Percentiles rank a stretch among this genome's conserved stretches.
Conservation (phyloP, 352 stramenopile species). For the Phytophthora sp. region DNA sequence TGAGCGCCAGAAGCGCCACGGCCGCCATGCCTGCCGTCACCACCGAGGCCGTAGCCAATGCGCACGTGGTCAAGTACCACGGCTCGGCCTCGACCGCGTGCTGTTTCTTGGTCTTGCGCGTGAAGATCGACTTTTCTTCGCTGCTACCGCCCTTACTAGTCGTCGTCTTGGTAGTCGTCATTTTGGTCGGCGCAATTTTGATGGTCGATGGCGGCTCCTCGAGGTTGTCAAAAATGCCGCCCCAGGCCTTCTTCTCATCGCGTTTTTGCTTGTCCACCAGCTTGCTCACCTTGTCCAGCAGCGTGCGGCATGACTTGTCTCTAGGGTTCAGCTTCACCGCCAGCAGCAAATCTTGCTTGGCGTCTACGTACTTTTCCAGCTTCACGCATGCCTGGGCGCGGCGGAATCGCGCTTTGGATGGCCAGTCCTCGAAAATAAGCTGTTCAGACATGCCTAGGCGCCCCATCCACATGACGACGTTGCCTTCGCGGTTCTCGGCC, state of each 20-base stretch:
- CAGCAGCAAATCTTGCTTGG: slow-evolving; percentile 79
- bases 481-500: slow-evolving; percentile 75
- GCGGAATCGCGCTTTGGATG: slow-evolving; percentile 85
- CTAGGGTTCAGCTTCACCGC: slow-evolving; percentile 82
- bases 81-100: slow-evolving; percentile 31
- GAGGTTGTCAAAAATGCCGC: slow-evolving; percentile 76
- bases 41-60: slow-evolving; percentile 67
- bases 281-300: slow-evolving; percentile 79
- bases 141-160: slow-evolving; percentile 25
- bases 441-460: slow-evolving; percentile 77
- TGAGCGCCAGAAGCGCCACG: slow-evolving; percentile 62
- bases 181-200: slow-evolving; percentile 24
- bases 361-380: slow-evolving; percentile 74
- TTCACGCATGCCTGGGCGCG: slow-evolving; percentile 80
- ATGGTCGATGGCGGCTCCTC: slow-evolving; percentile 36
- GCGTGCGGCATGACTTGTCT: slow-evolving; percentile 79
- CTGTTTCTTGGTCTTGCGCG: slow-evolving; percentile 64
- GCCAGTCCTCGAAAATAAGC: slow-evolving; percentile 87
- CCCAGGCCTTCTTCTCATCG: slow-evolving; percentile 83
- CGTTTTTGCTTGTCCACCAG: slow-evolving; percentile 76
- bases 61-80: slow-evolving; percentile 71
- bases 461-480: slow-evolving; percentile 88
- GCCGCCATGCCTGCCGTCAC: slow-evolving; percentile 75
- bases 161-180: slow-evolving; percentile 11
- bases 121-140: slow-evolving; percentile 73